phyloP scores from a whole-genome alignment of 2,329 filamentous ascomycete species.

The Cercospora sesami region DNA sequence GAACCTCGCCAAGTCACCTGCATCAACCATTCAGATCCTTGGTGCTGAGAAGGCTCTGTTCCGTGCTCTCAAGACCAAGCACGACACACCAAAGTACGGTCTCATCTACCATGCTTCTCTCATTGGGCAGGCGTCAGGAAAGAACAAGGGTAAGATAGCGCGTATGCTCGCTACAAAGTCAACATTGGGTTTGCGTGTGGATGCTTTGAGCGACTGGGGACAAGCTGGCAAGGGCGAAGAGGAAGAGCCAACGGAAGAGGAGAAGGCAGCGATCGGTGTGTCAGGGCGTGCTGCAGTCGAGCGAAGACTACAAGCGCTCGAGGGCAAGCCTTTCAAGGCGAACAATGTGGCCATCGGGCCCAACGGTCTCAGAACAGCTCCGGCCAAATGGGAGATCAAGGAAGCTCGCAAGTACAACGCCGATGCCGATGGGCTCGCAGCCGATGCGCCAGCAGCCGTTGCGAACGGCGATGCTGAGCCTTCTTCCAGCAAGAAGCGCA shows the following conservation, averaged over 20 bases:
- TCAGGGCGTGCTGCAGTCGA: conserved; percentile 71
- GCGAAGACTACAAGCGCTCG: conserved; percentile 72
- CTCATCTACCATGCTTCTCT: conserved; percentile 89
- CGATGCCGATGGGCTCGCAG: conserved; percentile 81
- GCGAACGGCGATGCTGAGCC: conserved; percentile 54
- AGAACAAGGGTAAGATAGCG: conserved; percentile 99
- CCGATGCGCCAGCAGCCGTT: conserved; percentile 62
- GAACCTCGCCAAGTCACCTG: conserved; percentile 91
- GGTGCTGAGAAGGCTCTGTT: conserved; percentile 99
- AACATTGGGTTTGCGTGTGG: conserved; percentile 87
- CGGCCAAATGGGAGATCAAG: conserved; percentile 85
- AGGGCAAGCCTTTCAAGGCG: conserved; percentile 84
- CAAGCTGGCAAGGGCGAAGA: conserved; percentile 66
- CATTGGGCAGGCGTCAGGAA: conserved; percentile 93
- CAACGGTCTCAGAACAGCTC: conserved; percentile 61
- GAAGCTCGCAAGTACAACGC: conserved; percentile 92
- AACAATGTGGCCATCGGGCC: conserved; percentile 74
- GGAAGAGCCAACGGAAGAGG: conserved; percentile 73
- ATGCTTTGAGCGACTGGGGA: conserved; percentile 79
- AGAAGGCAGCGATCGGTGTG: conserved; percentile 78
- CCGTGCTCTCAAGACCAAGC: conserved; percentile 97
- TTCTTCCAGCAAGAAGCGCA: conserved; percentile 44
- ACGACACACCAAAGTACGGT: conserved; percentile 98
- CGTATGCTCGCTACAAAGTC: conserved; percentile 94
- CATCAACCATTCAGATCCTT: conserved; percentile 95